Evolutionary conservation across 192 early-diverging fungal species (phyloP).

Genomic region (Linnemannia schmuckeri): DNA sequence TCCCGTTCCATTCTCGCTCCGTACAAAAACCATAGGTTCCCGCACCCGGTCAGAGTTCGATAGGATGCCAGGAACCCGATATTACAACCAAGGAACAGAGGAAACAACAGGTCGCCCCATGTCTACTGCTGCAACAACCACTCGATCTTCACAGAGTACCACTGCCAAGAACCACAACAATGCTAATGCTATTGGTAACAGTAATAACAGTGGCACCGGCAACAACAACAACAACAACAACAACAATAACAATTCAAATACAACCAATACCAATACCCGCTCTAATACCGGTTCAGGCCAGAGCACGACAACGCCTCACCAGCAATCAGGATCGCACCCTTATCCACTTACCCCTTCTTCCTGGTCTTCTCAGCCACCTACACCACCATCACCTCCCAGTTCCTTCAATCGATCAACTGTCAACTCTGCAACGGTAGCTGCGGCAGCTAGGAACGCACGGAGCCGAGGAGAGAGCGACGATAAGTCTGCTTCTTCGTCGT

Average conservation of each 20-base stretch:
- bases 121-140: neutral
- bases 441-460: neutral
- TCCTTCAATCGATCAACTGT: neutral
- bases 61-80: conserved; percentile 14
- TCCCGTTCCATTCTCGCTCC: neutral
- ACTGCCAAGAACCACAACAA: neutral
- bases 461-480: neutral
- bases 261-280: conserved; percentile 1
- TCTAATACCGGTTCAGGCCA: neutral
- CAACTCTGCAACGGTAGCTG: neutral
- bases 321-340: neutral
- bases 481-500: neutral
- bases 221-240: neutral
- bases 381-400: neutral
- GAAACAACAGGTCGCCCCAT: conserved; percentile 14
- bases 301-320: neutral
- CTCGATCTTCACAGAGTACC: conserved; percentile 1
- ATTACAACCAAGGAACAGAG: conserved; percentile 35
- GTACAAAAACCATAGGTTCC: neutral
- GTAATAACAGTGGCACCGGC: neutral
- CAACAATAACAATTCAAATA: neutral
- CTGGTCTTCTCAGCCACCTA: neutral
- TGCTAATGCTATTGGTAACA: neutral
- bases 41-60: neutral
- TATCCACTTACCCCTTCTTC: neutral